Evolutionary conservation across 2,329 filamentous ascomycete genomes (phyloP), one percentile per base, ranked within the genome.

Genomic region (Sclerotinia borealis): DNA sequence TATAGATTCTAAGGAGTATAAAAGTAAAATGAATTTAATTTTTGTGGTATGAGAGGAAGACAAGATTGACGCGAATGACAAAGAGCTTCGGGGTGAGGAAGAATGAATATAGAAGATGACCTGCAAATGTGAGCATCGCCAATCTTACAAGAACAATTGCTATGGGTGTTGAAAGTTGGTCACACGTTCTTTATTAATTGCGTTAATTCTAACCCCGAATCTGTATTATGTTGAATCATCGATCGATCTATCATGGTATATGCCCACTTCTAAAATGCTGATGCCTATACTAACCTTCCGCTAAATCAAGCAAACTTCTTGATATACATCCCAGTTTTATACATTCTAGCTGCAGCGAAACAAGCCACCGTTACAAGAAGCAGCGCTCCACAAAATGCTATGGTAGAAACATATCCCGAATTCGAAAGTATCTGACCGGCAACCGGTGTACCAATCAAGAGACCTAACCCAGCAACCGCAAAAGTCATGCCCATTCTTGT

Each of bases 401-500:
- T 63, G 2, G 61, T 45, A 29, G 52, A 11, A 31, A 50, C 19
- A 36, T 63, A 63, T 29, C 61, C 61, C 9, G 50, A 29, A 59
- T 25, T 25, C 9, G 22, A 37, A 13, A 63, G 39, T 6, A 63
- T 59, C 36, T 63, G 34, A 25, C 61, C 61, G 7, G 61, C 61
- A 2, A 63, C 55, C 2, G 66, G 66, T 19, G 58, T 62, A 4
- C 66, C 66, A 31, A 64, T 56, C 17, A 67, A 63, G 17, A 67
- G 25, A 9, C 66, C 66, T 2, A 64, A 36, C 19, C 55, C 64
- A 10, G 52, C 52, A 19, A 66, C 27, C 10, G 62, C 55, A 52
- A 65, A 63, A 1, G 59, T 34, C 66, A 67, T 66, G 4, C 66
- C 66, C 50, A 67, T 60, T 45, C 64, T 63, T 2, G 63, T 65